These are phyloP conservation scores for Hyaloscypha bicolor DNA, from an alignment of 495 filamentous ascomycete genomes.

Conservation along the genomic window DNA sequence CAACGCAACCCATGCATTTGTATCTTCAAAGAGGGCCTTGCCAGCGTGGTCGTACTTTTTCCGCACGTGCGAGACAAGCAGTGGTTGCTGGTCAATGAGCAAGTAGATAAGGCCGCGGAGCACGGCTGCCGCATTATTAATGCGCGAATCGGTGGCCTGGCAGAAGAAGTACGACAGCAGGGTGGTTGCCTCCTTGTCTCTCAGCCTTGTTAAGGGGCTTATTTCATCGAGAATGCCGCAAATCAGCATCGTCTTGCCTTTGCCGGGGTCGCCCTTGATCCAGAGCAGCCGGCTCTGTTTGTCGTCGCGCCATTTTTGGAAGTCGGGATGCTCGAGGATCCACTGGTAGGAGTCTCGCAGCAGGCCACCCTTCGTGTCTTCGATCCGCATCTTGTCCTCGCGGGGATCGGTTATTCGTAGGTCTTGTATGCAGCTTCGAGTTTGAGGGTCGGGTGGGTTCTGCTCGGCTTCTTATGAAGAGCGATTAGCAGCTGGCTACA, in stretches of 20 bases:
- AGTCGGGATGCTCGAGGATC: slow-evolving; percentile 4
- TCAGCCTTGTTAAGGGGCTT: no score
- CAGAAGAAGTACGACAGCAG: slow-evolving; percentile 52
- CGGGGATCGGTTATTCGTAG: background rate
- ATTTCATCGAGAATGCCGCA: slow-evolving; percentile 40
- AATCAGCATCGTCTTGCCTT: slow-evolving; percentile 48
- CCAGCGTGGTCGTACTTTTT: slow-evolving; percentile 35
- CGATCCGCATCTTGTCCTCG: background rate
- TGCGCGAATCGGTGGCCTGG: slow-evolving; percentile 38
- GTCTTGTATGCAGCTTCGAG: background rate
- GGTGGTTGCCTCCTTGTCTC: slow-evolving; percentile 8
- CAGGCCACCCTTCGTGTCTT: background rate
- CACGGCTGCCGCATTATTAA: slow-evolving; percentile 40
- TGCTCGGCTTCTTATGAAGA: no score
- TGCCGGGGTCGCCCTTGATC: slow-evolving; percentile 30
- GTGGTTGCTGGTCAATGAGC: slow-evolving; percentile 39
- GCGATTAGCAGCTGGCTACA: no score
- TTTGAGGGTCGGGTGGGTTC: no score
- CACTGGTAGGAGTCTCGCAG: background rate
- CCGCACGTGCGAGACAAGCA: slow-evolving; percentile 37
- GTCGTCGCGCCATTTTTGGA: slow-evolving; percentile 7
- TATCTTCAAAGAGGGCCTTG: slow-evolving; percentile 37
- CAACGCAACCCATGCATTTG: slow-evolving; percentile 35
- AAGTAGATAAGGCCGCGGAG: slow-evolving; percentile 39
- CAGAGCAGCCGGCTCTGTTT: slow-evolving; percentile 29